Evolutionary conservation across 2,329 filamentous ascomycete genomes (phyloP).

Genomic region (Lecanicillium sp.): DNA sequence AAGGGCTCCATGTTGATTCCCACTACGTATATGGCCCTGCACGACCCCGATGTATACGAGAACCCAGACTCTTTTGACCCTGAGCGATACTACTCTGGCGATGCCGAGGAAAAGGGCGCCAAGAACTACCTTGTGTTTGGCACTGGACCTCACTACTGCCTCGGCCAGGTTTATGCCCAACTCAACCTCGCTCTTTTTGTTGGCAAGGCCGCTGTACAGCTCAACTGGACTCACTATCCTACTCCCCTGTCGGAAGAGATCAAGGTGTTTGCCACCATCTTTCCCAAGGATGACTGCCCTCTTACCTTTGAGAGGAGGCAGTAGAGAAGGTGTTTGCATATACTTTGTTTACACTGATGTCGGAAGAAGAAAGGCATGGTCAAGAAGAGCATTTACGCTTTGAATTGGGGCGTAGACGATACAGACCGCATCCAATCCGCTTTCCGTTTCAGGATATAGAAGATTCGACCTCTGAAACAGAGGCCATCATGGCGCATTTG

Average conservation of each 20-base stretch:
- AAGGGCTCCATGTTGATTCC: constrained; percentile 96
- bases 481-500: too few relatives aligned
- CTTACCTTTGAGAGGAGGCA: constrained; percentile 58
- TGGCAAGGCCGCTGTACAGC: constrained; percentile 76
- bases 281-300: constrained; percentile 87
- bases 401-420: too few relatives aligned
- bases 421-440: too few relatives aligned
- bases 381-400: too few relatives aligned
- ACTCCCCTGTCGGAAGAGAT: constrained; percentile 86
- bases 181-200: constrained; percentile 83
- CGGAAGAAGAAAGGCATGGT: too few relatives aligned
- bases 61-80: constrained; percentile 85
- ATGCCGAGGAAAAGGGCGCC: constrained; percentile 72
- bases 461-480: too few relatives aligned
- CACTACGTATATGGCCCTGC: constrained; percentile 80
- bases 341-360: too few relatives aligned
- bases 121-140: constrained; percentile 99
- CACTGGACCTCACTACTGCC: constrained; percentile 90
- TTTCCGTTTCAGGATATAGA: too few relatives aligned
- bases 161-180: constrained; percentile 87
- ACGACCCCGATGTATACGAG: constrained; percentile 86
- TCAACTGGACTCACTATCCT: constrained; percentile 85
- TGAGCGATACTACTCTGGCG: constrained; percentile 82
- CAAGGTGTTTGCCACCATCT: constrained; percentile 97
- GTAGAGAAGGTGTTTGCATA: constrained; percentile 25